Base-by-base conservation (phyloP, 176 grass and related monocot genomes). In the Oryza glumipatula region DNA sequence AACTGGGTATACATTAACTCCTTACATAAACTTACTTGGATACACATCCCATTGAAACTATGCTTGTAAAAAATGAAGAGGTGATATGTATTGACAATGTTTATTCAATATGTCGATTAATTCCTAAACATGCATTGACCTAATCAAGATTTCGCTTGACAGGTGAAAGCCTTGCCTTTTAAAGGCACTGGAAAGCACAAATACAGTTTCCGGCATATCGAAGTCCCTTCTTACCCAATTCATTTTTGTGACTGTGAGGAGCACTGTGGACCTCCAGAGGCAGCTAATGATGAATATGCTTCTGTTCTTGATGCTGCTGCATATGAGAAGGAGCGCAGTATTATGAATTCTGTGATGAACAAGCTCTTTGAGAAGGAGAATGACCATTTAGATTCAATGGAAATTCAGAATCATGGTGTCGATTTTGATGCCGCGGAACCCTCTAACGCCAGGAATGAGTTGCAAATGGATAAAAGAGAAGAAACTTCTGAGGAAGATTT, bases 231-330 rank as follows among this genome's bases (percentile, higher is more conserved):
- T 13, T 89, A 92, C 65, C 96, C 96, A 11, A 84, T 99, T 72
- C 96, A 99, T 94, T 99, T 99, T 75, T 99, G 91, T 46, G 96
- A 99, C 81, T 99, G 96, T 82, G 93, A 99, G 82, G 91, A 99
- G 83, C 96, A 99, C 67, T 94, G 89, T 67, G 93, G 88, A 67
- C 89, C 85, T 72, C 79, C 82, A 21, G 89, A 99, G 76, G 82
- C 45, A 86, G 91, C 81, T 51, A 89, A 94, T 83, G 73, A 89
- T 68, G 87, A 88, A 47, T 96, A 94, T 82, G 77, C 77, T 65
- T 86, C 88, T 83, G 88, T 90, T 88, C 75, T 96, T 60, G 92
- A 92, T 38, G 83, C 77, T 69, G 93, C 84, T 63, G 85, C 93
- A 73, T 88, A 44, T 90, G 86, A 92, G 80, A 99, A 94, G 70